Percentiles rank a stretch among this genome's conserved stretches.
Evolutionary conservation across 2,329 filamentous ascomycete genomes (phyloP).

Genomic region (Diaporthe longicolla): DNA sequence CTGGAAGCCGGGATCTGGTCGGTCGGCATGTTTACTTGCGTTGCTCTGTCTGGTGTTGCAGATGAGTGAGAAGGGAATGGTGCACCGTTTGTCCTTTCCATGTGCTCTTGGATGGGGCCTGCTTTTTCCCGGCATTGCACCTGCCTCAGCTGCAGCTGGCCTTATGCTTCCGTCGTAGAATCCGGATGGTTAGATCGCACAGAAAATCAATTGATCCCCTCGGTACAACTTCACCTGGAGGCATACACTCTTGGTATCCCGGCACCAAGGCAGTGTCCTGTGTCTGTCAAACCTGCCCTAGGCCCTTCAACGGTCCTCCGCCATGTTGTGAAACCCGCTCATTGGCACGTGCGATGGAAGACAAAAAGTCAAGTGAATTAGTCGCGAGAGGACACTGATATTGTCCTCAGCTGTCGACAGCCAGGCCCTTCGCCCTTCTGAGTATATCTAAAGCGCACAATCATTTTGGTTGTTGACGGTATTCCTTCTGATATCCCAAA

Average conservation of each 20-base stretch:
- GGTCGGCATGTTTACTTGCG: conserved; percentile 19
- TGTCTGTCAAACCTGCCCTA: conserved; percentile 19
- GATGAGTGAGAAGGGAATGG: background rate
- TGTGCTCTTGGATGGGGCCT: background rate
- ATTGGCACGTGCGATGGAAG: conserved; percentile 29
- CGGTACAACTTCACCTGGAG: conserved; percentile 30
- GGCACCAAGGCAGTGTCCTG: conserved; percentile 13
- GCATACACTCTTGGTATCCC: conserved; percentile 17
- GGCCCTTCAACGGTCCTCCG: conserved; percentile 20
- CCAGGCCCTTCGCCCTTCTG: conserved; percentile 16
- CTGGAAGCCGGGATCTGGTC: background rate
- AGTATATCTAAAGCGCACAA: conserved; percentile 35
- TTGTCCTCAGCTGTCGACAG: conserved; percentile 14
- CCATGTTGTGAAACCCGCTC: conserved; percentile 34
- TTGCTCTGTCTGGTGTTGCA: background rate
- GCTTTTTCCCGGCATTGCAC: conserved; percentile 2
- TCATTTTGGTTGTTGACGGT: conserved; percentile 5
- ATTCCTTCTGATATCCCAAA: conserved; percentile 32
- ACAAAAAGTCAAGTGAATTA: conserved; percentile 32
- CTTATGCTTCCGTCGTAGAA: background rate
- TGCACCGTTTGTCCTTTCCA: conserved; percentile 36
- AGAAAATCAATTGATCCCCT: background rate
- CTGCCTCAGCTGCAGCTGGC: conserved; percentile 12
- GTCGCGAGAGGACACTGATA: conserved; percentile 17
- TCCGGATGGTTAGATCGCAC: background rate